Base-by-base conservation (phyloP, 2,329 filamentous ascomycete genomes). In the Dendryphion nanum region DNA sequence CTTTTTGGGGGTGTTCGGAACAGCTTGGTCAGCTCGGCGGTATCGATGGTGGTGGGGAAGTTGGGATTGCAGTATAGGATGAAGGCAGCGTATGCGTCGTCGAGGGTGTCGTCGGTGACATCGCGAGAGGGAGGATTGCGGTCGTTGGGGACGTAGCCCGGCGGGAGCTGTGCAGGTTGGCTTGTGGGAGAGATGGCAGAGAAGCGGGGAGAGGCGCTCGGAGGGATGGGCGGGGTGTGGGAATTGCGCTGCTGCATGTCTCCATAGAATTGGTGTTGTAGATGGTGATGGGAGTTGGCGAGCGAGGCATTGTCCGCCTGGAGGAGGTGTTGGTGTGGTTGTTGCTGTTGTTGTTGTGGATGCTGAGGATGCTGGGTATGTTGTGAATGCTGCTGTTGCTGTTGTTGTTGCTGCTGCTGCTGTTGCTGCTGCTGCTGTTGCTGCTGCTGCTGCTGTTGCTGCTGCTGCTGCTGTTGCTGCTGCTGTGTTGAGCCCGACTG, bases 1-100 rank as follows among this genome's bases (percentile, higher is more conserved):
- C 89, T 95, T 57, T 85, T 89, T 4, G 90, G 90, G 2, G 88
- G 88, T 18, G 74, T 81, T 32, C 83, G 79, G 63, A 96, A 95
- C 10, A 81, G 81, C 52, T 86, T 86, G 40, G 82, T 79, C 33
- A 96, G 69, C 37, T 83, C 80, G 3, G 74, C 66, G 1, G 86
- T 85, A 65, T 94, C 85, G 30, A 79, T 78, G 13, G 81, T 76
- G n/a, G 75, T 62, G 3, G 85, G 75, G 34, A 95, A 82, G 30
- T 79, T 82, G 4, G 90, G 90, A 63, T 96, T 96, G 73, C 90
- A 95, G 66, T 89, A 88, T 40, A 96, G 75, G 53, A 96, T 86
- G 63, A 96, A 96, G 50, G 74, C 67, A 42, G 90, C 83, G 61
- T 90, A 96, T 35, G 87, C 83, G 61, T 91, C 81, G 56, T 90